These are phyloP conservation scores for Aureobasidium sp. DNA, from an alignment of 2,329 filamentous ascomycete species.

Conservation along the genomic window DNA sequence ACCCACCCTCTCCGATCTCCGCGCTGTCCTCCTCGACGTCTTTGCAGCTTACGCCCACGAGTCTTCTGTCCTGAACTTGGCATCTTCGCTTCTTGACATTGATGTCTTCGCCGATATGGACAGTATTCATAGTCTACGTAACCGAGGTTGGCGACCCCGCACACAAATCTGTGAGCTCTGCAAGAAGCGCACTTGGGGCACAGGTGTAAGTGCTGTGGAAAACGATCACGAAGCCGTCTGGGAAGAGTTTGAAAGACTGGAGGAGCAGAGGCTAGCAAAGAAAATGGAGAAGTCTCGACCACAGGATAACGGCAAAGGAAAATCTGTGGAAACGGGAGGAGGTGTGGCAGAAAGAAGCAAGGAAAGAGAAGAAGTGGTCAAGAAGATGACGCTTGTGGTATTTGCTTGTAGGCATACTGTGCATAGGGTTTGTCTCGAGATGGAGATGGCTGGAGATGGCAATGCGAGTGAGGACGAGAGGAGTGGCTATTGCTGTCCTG, in stretches of 20 bases:
- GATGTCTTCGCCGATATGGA: constrained; percentile 81
- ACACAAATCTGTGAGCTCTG: constrained; percentile 86
- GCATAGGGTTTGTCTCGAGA: constrained; percentile 61
- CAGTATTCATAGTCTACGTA: constrained; percentile 64
- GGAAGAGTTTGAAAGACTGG: constrained; percentile 19
- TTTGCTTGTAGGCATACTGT: constrained; percentile 66
- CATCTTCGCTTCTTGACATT: constrained; percentile 78
- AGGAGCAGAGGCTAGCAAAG: constrained; percentile 28
- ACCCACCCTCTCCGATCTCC: constrained; percentile 78
- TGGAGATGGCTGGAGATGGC: background rate
- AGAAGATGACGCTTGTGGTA: constrained; percentile 49
- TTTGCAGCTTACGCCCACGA: constrained; percentile 96
- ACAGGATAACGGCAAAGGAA: constrained; percentile 31
- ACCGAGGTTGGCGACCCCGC: constrained; percentile 81
- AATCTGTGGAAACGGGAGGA: constrained; percentile 41
- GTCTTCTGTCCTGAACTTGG: constrained; percentile 76
- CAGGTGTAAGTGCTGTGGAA: constrained; percentile 75
- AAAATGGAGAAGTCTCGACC: constrained; percentile 19
- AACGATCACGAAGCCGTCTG: constrained; percentile 31
- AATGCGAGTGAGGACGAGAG: background rate
- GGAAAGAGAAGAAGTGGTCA: constrained; percentile 37
- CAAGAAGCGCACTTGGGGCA: constrained; percentile 76
- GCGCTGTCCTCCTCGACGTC: constrained; percentile 76
- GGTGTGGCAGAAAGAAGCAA: constrained; percentile 31
- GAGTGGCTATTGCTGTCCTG: background rate